These are phyloP conservation scores for Metschnikowia dekortorum DNA, from an alignment of 805 yeast species.

Conservation along the genomic window DNA sequence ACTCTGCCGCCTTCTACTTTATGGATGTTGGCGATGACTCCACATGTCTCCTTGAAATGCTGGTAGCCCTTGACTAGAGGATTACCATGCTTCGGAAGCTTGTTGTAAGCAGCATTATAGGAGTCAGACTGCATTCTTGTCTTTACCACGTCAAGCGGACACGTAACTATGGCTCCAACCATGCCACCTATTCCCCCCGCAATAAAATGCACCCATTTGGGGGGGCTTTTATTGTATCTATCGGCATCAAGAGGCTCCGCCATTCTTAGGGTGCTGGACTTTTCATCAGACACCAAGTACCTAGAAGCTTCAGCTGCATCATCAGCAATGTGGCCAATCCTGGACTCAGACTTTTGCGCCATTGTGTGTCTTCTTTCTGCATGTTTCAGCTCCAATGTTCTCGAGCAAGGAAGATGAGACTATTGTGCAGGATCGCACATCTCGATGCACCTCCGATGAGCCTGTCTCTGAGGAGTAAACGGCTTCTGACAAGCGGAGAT, in stretches of 20 bases:
- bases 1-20: slow-evolving; percentile 78
- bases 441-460: no score
- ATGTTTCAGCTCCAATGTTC: neutral
- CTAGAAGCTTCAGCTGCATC: slow-evolving; percentile 60
- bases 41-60: slow-evolving; percentile 81
- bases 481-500: no score
- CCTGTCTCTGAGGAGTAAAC: no score
- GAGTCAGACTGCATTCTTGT: slow-evolving; percentile 92
- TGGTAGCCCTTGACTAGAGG: slow-evolving; percentile 46
- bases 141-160: slow-evolving; percentile 95
- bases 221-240: slow-evolving; percentile 13
- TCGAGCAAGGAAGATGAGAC: neutral
- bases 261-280: slow-evolving; percentile 49
- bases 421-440: neutral
- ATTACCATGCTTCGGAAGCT: slow-evolving; percentile 36
- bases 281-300: slow-evolving; percentile 69
- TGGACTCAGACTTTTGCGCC: neutral
- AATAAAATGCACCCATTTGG: slow-evolving; percentile 71
- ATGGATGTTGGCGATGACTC: slow-evolving; percentile 66
- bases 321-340: slow-evolving; percentile 14
- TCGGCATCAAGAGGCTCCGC: slow-evolving; percentile 26
- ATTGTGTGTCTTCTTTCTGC: neutral
- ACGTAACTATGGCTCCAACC: slow-evolving; percentile 93
- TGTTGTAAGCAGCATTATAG: slow-evolving; percentile 54
- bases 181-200: slow-evolving; percentile 95